phyloP scores from a whole-genome alignment of 768 basidiomycete genomes.

The Collybia sp. region DNA sequence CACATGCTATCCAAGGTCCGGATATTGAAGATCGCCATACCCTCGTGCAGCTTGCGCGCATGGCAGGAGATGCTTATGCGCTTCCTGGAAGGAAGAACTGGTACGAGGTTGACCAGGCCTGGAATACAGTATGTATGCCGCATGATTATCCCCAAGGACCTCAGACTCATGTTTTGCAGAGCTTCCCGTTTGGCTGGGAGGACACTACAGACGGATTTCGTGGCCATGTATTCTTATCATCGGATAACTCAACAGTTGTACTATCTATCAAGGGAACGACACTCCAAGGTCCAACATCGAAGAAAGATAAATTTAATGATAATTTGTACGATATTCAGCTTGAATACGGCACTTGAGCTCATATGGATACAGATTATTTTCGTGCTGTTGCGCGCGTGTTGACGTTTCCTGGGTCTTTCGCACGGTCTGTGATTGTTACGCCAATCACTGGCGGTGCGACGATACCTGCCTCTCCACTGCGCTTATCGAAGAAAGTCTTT shows the following conservation, averaged over 20 bases:
- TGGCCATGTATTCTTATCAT: conserved; percentile 82
- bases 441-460: conserved; percentile 68
- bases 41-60: conserved; percentile 76
- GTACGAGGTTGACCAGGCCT: conserved; percentile 75
- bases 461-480: conserved; percentile 78
- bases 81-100: conserved; percentile 66
- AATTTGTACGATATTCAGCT: conserved; percentile 41
- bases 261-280: conserved; percentile 90
- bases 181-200: conserved; percentile 80
- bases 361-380: conserved; percentile 45
- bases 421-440: conserved; percentile 87
- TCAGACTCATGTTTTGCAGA: conserved; percentile 33
- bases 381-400: conserved; percentile 92
- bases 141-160: conserved; percentile 1
- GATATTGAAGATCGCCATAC: conserved; percentile 79
- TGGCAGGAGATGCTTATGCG: conserved; percentile 89
- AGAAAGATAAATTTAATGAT: conserved; percentile 92
- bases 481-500: conserved; percentile 84
- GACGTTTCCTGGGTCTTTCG: conserved; percentile 83
- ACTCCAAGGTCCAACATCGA: conserved; percentile 78
- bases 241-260: conserved; percentile 77
- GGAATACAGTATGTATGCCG: conserved; percentile 49
- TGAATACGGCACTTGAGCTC: background rate
- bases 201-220: conserved; percentile 68
- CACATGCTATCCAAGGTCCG: conserved; percentile 61